Evolutionary conservation across 805 yeast species (phyloP), one percentile per base, ranked within the genome.

Genomic region (Pichia paraexigua): DNA sequence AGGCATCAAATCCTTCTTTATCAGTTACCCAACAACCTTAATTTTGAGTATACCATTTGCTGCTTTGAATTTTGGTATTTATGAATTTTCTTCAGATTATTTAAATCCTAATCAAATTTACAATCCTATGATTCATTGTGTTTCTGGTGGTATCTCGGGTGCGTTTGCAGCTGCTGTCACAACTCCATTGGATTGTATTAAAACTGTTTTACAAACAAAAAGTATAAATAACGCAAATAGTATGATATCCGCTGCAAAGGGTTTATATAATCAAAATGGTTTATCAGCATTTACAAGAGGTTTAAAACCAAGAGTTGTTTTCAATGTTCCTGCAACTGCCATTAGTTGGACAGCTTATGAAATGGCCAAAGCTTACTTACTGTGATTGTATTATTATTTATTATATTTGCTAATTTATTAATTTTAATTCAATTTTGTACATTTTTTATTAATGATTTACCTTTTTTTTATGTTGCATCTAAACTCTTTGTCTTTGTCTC

Each of bases 291-390:
- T 94, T 66, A 64, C 77, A 61, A 77, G 95, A 59, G 99, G 99
- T 20, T 74, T 89, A 62, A 82, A 84, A 62, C 97, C 99, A 45
- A 81, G 99, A 68, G 82, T 94, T 51, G 82, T 92, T 32, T 86
- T 94, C 58, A 90, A 90, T 67, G 90, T 92, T 65, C 99, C 99
- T 22, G 83, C 95, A 45, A 92, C 98, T 10, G 98, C 98, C 21
- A 90, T 92, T 55, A 83, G 95, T 57, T 92, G 98, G 98, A 92
- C 98, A 1, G 88, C 96, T 27, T 92, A 92, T 68, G 99, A 92
- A 67, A 87, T 91, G 92, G 97, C 97, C 43, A 92, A 92, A 70
- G 83, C 80, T 58, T 75, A 84, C 57, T 68, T 83, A 61, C 64
- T 77, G 37, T 52, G 41, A 51, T 40, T 35, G 39, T 35, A n/a